Base-by-base conservation (phyloP, 2,329 filamentous ascomycete species). In the Penicillium sp. region DNA sequence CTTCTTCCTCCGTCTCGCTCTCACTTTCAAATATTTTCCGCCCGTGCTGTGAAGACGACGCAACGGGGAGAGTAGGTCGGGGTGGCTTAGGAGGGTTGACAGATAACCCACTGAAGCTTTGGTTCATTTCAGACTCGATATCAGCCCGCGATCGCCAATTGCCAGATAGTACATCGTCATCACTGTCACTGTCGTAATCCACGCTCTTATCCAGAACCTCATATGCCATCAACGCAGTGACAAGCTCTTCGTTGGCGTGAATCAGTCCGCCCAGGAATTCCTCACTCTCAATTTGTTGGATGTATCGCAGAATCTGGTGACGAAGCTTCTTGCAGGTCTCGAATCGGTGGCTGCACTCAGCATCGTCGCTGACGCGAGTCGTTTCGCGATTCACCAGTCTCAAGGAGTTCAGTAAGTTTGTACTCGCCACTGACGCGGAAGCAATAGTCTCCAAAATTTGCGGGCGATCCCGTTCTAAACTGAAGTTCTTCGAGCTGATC, bases 171-270 rank as follows among this genome's bases (percentile, higher is more conserved):
- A 74, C 65, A 49, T 89, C 86, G 48, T 88, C 78, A 55, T 89
- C 87, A 63, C 85, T 88, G 69, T 88, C 85, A 61, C 85, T 88
- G 68, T 89, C 87, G 64, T 89, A 85, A 52, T 83, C 81, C 43
- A 82, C 71, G 52, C 79, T 81, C 67, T 82, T 82, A 73, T 99
- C 94, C 65, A 98, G 86, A 69, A 97, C 91, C 77, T 98, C 94
- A 72, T 93, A 99, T 0, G 93, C 91, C 86, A 96, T 97, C 59
- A 99, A 83, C 1, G 93, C 92, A 63, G 89, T 89, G 43, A 98
- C 91, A n/a, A 99, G 88, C 76, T 96, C 91, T 70, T 99, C 95
- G 71, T 99, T 98, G 65, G 94, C 93, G 71, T 95, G 92, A 19
- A 99, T 87, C 4, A 99, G 83, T 62, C 92, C 89, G 45, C 94